Base-by-base conservation (phyloP, 768 basidiomycete species). In the Tulasnella sp. region DNA sequence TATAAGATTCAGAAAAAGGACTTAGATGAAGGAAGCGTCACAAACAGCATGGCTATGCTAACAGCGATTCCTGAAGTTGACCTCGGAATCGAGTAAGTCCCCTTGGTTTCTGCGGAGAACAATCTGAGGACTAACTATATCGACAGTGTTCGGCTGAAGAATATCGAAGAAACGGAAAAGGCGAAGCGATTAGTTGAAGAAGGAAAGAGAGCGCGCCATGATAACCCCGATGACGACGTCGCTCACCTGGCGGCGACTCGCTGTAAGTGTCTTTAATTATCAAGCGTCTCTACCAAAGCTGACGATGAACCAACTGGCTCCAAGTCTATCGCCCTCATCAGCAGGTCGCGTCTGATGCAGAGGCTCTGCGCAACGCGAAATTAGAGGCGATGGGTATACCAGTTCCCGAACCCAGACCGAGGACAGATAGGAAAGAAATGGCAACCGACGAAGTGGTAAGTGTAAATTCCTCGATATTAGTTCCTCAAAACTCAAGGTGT, bases 1-100 rank as follows among this genome's bases (percentile, higher is more conserved):
- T 89, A 88, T 80, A 83, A 84, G 80, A 82, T 85, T 28, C 83
- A 87, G 72, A 84, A 86, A 82, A 87, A 88, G 81, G 85, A 86
- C 20, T 88, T 90, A 3, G 95, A 98, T 81, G 97, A 97, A 81
- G 98, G 97, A 11, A 98, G 91, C 84, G 96, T 98, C 37, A 95
- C 96, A 18, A 96, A 95, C 82, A 96, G 94, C 83, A 84, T 97
- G 86, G 92, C 95, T 4, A 99, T 99, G 98, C 89, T 99, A 78
- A 98, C 97, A 22, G 96, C 95, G 48, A 99, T 99, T 83, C 98
- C 97, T 0, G 98, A 99, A 85, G 96, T 99, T 12, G 97, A 99
- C 86, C 89, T 99, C 5, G 98, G 98, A 79, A 98, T 99, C 93
- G 96, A 99, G 97, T 98, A 83, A 83, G 95, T 92, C 8, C 64